Evolutionary conservation across 495 filamentous ascomycete species (phyloP).

Genomic region (Annulohypoxylon stygium): DNA sequence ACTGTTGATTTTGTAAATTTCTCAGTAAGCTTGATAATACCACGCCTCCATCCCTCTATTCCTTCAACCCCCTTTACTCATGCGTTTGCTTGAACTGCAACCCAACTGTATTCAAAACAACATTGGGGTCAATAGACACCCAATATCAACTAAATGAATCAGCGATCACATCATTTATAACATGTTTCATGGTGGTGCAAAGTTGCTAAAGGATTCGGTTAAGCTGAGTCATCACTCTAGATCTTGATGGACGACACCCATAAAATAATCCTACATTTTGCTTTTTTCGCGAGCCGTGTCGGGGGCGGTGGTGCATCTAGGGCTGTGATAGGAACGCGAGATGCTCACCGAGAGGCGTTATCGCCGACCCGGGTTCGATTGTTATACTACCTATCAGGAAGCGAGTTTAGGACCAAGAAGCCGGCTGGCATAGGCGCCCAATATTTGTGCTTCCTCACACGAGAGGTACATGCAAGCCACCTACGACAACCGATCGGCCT

Average conservation of each 20-base stretch:
- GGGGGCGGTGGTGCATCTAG: constrained; percentile 16
- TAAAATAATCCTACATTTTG: constrained; percentile 2
- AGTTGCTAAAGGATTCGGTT: constrained; percentile 7
- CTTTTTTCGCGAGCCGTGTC: neutral
- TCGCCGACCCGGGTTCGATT: neutral
- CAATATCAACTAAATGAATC: neutral
- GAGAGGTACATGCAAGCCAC: neutral
- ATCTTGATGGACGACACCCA: constrained; percentile 9
- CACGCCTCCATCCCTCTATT: constrained; percentile 18
- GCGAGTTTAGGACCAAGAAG: neutral
- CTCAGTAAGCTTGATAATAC: constrained; percentile 8
- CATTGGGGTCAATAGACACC: neutral
- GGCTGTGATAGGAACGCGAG: constrained; percentile 16
- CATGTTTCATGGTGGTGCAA: neutral
- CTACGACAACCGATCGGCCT: constrained; percentile 2
- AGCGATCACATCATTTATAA: constrained; percentile 3
- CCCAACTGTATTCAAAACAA: constrained; percentile 1
- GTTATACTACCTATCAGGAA: neutral
- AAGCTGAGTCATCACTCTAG: neutral
- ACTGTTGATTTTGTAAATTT: neutral
- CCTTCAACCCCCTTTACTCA: constrained; percentile 8
- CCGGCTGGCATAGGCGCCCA: neutral
- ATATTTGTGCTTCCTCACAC: constrained; percentile 1
- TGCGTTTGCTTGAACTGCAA: constrained; percentile 8
- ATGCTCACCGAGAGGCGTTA: constrained; percentile 11